These are phyloP conservation scores for Triglochin maritima DNA, from an alignment of 106 monocot genomes.

Conservation along the genomic window DNA sequence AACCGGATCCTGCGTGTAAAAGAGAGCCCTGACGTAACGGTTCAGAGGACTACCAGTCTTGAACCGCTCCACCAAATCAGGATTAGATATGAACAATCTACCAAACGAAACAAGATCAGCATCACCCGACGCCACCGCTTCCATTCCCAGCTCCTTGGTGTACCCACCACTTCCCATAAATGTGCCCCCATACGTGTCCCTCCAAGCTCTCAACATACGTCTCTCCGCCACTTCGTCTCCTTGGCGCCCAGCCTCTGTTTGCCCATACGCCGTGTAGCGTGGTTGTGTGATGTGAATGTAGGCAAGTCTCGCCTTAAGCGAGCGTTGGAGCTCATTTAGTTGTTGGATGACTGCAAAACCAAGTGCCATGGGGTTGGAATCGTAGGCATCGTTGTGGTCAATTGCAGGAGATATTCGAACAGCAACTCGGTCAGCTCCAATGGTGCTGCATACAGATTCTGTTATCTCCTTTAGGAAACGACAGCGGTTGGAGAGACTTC, in stretches of 20 bases:
- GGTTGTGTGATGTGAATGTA: conserved; percentile 96
- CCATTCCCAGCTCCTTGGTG: conserved; percentile 64
- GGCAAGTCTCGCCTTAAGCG: conserved; percentile 33
- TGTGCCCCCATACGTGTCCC: conserved; percentile 48
- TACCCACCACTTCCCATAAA: conserved; percentile 95
- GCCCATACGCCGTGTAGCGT: conserved; percentile 79
- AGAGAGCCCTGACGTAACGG: conserved; percentile 56
- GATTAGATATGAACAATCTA: conserved; percentile 83
- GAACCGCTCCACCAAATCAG: conserved; percentile 63
- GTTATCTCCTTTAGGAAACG: conserved; percentile 49
- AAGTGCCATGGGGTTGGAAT: conserved; percentile 51
- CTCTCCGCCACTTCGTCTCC: conserved; percentile 51
- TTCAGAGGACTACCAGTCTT: conserved; percentile 31
- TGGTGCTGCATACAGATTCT: conserved; percentile 34
- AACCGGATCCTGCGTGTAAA: conserved; percentile 81
- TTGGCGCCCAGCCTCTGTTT: conserved; percentile 61
- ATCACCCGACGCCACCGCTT: conserved; percentile 55
- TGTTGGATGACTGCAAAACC: conserved; percentile 43
- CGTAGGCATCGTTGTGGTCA: conserved; percentile 81
- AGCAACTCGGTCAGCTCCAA: conserved; percentile 53
- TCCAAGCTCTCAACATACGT: conserved; percentile 38
- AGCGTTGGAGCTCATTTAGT: conserved; percentile 51
- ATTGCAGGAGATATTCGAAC: conserved; percentile 86
- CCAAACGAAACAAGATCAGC: conserved; percentile 87
- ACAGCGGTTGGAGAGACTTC: conserved; percentile 49